These are phyloP conservation scores for Urostyla sp. DNA, from an alignment of 73 alveolate genomes.

Conservation along the genomic window DNA sequence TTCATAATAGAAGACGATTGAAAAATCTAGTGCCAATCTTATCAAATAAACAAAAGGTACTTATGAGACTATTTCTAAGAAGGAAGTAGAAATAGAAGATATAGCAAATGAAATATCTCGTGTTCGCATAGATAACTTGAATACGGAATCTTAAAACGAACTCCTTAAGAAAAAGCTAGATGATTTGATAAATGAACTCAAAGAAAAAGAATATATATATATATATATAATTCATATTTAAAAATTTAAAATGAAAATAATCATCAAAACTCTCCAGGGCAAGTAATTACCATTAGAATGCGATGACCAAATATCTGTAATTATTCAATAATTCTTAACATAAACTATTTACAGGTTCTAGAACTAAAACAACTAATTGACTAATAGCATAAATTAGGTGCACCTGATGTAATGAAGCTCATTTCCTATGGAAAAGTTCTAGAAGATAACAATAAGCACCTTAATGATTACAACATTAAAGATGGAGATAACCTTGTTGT, in stretches of 20 bases:
- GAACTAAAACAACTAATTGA: slow-evolving; percentile 50
- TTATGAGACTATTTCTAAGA: slow-evolving; percentile 84
- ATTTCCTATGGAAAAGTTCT: not conserved
- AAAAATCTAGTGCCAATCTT: slow-evolving; percentile 90
- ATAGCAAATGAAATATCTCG: slow-evolving; percentile 96
- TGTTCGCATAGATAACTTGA: slow-evolving; percentile 96
- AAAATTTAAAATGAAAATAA: slow-evolving; percentile 55
- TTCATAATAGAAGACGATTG: slow-evolving; percentile 94
- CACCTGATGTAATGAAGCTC: not conserved
- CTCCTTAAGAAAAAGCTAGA: slow-evolving; percentile 89
- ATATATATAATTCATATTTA: too few relatives aligned
- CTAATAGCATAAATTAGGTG: slow-evolving; percentile 39
- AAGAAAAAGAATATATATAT: slow-evolving; percentile 92
- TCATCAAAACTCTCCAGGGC: slow-evolving; percentile 60
- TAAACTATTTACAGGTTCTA: not conserved
- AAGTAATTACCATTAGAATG: slow-evolving; percentile 42
- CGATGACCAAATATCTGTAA: not conserved
- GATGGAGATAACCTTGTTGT: not conserved
- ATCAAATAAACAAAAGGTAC: slow-evolving; percentile 86
- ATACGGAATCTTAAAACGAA: slow-evolving; percentile 92
- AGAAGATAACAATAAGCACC: not conserved
- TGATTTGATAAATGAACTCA: slow-evolving; percentile 91
- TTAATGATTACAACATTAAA: not conserved
- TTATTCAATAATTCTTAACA: too few relatives aligned
- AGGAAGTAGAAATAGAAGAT: slow-evolving; percentile 93